Conservation (phyloP, 2,329 filamentous ascomycete genomes). For the Claviceps maximensis region DNA sequence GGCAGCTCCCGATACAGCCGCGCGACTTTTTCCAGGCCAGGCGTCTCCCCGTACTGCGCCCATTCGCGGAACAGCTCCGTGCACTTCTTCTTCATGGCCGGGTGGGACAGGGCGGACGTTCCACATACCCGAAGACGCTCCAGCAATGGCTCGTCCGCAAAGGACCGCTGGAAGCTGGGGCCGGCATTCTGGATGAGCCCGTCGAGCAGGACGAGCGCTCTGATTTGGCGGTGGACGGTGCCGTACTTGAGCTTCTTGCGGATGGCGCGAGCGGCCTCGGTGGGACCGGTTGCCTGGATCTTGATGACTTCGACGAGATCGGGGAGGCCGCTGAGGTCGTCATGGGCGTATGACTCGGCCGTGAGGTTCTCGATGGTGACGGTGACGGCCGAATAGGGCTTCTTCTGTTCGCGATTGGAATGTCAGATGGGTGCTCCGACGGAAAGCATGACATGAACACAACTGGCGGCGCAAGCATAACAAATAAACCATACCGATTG, state of each 20-base stretch:
- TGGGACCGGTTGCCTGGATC: conserved; percentile 73
- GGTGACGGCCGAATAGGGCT: conserved; percentile 87
- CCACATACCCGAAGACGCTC: conserved; percentile 83
- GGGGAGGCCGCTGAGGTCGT: conserved; percentile 82
- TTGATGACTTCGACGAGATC: conserved; percentile 91
- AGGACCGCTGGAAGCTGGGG: conserved; percentile 69
- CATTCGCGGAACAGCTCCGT: conserved; percentile 76
- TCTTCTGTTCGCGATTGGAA: conserved; percentile 33
- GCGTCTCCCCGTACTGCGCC: conserved; percentile 72
- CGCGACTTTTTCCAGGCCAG: conserved; percentile 70
- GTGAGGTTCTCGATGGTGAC: conserved; percentile 86
- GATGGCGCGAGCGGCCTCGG: conserved; percentile 80
- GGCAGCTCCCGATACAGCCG: conserved; percentile 58
- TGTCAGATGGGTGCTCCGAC: not conserved
- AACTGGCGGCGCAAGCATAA: not conserved
- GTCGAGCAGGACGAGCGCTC: conserved; percentile 79
- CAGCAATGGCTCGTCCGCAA: conserved; percentile 81
- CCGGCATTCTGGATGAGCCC: conserved; percentile 92
- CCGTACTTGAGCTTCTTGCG: conserved; percentile 99
- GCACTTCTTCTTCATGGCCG: conserved; percentile 78
- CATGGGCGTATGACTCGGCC: conserved; percentile 76
- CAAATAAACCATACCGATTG: conserved; percentile 13
- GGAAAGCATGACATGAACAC: no score
- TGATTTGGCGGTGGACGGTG: conserved; percentile 80
- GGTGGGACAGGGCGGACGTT: conserved; percentile 72